phyloP scores from a whole-genome alignment of 176 grass and related monocot species.

The Rhipidocladum racemiflorum region DNA sequence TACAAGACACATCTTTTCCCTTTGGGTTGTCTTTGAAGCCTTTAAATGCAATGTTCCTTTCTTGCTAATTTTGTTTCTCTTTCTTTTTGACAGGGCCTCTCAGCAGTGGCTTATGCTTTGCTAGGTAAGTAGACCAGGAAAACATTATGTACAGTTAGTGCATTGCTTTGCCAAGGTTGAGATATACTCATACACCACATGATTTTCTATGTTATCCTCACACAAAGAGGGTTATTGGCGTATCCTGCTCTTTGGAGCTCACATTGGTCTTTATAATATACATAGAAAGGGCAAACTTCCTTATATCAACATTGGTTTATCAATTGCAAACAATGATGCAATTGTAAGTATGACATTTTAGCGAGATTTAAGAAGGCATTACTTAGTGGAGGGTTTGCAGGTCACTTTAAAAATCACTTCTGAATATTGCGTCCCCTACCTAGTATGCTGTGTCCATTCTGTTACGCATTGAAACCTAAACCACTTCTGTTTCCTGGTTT shows the following conservation, averaged over 20 bases:
- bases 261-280: neutral
- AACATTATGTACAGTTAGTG: neutral
- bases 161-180: constrained; percentile 6
- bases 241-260: neutral
- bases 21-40: neutral
- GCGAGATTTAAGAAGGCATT: neutral
- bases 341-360: neutral
- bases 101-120: constrained; percentile 65
- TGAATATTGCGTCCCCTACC: neutral
- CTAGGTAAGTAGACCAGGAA: constrained; percentile 52
- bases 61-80: constrained; percentile 33
- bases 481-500: neutral
- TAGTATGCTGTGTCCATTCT: neutral
- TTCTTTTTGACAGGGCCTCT: constrained; percentile 62
- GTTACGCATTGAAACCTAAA: neutral
- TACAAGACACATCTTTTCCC: neutral
- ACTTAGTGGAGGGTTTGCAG: neutral
- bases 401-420: neutral
- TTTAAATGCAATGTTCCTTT: constrained; percentile 10
- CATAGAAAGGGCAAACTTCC: neutral
- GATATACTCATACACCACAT: neutral
- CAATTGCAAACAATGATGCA: neutral
- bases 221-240: neutral
- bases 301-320: neutral
- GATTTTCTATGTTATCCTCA: constrained; percentile 1